Evolutionary conservation across 1,139 yeast species (phyloP), one percentile per base, ranked within the genome.

Genomic region (Candida sp.): DNA sequence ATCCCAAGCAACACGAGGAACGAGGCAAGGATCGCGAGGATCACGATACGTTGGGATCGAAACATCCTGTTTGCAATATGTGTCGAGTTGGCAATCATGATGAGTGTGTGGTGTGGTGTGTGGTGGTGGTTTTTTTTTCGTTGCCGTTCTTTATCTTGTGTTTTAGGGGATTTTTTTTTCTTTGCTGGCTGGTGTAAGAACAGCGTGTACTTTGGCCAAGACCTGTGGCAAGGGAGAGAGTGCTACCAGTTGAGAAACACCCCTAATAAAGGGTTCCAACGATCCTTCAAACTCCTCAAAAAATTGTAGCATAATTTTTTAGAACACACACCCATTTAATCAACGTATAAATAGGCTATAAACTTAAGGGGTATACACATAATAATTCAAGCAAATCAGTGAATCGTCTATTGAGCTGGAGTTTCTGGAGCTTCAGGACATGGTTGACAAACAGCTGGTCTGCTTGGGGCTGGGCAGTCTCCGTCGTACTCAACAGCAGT

Each of bases 31-130:
- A 72, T 63, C 5, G 58, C 38, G 26, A 66, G 34, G 3, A 62
- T 54, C 26, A 72, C 50, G 37, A 65, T 54, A 48, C 67, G 56
- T 53, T 71, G 77, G 12, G 67, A 67, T 50, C 66, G 59, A 56
- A 72, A 70, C 54, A 72, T 57, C 46, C 72, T 55, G 48, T 63
- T 66, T 31, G 73, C 60, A 33, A 70, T 65, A 8, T 61, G 56
- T 12, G 74, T 70, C 5, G 75, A 66, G 50, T 70, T 70, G 34
- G 69, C 69, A 44, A 61, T 54, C 67, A 63, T 64, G 12, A 26
- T 39, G 42, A n/a, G 23, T 5, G 31, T 28, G 9, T 28, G 7
- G 9, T 28, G 9, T 12, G 25, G 22, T 34, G 6, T 12, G 38
- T 34, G 38, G 17, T 28, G 17, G 17, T 17, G 17, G 17, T 17